Conservation (phyloP, 306 rosid genomes). For the Albizia julibrissin region DNA sequence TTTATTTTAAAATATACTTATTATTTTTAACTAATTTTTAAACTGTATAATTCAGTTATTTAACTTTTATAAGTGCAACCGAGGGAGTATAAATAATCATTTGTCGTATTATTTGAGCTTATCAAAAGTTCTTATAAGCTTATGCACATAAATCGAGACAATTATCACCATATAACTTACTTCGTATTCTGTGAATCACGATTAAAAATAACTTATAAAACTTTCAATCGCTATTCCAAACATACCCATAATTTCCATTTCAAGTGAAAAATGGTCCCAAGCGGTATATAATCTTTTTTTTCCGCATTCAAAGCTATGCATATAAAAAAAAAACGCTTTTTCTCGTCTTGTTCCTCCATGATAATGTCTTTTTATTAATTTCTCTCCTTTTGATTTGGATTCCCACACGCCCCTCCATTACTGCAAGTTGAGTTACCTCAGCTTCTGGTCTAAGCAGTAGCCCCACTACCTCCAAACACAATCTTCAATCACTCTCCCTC, state of each 20-base stretch:
- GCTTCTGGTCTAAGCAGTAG: slow-evolving; percentile 19
- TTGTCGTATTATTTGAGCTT: too few relatives aligned
- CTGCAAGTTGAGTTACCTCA: slow-evolving; percentile 18
- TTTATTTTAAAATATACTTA: too few relatives aligned
- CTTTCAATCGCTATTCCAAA: too few relatives aligned
- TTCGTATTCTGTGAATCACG: too few relatives aligned
- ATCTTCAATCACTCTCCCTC: background rate
- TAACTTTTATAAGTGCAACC: too few relatives aligned
- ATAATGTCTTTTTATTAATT: background rate
- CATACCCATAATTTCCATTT: too few relatives aligned
- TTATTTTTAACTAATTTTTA: too few relatives aligned
- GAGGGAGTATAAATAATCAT: too few relatives aligned
- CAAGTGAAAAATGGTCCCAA: slow-evolving; percentile 2
- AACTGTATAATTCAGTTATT: fast-evolving
- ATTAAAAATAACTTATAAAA: too few relatives aligned
- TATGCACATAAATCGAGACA: too few relatives aligned
- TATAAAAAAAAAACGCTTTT: background rate
- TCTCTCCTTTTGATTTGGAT: background rate
- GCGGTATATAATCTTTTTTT: background rate
- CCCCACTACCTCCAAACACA: background rate
- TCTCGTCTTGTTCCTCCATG: background rate
- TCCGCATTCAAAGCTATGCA: background rate
- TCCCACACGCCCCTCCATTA: slow-evolving; percentile 2
- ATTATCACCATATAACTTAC: too few relatives aligned
- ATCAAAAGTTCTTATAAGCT: too few relatives aligned